These are phyloP conservation scores for Nakazawaea laoshanensis DNA, from an alignment of 805 yeast genomes.

Conservation along the genomic window DNA sequence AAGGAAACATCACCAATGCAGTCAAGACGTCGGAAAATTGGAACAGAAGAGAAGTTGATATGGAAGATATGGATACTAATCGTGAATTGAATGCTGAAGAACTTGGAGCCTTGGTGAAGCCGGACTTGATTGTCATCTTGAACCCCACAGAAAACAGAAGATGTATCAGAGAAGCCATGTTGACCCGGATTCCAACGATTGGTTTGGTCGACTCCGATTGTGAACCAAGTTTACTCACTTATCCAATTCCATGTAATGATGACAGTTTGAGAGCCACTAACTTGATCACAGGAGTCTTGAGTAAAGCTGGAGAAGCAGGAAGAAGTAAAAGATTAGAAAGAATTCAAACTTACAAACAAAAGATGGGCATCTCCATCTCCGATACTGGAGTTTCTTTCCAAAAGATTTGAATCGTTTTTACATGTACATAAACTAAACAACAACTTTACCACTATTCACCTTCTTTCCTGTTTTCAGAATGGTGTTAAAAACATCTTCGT, in stretches of 20 bases:
- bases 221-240: conserved; percentile 83
- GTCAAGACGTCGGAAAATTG: conserved; percentile 50
- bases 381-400: conserved; percentile 9
- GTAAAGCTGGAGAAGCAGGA: conserved; percentile 82
- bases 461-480: conserved; percentile 90
- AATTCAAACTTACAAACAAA: conserved; percentile 23
- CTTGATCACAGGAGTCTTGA: conserved; percentile 72
- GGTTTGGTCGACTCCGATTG: conserved; percentile 92
- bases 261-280: conserved; percentile 79
- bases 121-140: conserved; percentile 79
- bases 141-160: conserved; percentile 84
- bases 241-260: conserved; percentile 95
- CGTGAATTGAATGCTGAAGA: conserved; percentile 46
- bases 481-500: conserved; percentile 71
- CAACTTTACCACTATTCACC: conserved; percentile 54
- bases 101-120: conserved; percentile 55
- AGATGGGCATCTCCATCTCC: conserved; percentile 17
- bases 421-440: conserved; percentile 23
- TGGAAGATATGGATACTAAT: conserved; percentile 59
- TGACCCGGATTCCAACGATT: conserved; percentile 81
- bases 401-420: conserved; percentile 2
- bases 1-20: conserved; percentile 89
- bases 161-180: conserved; percentile 73
- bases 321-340: conserved; percentile 43
- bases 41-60: conserved; percentile 70